Conservation (phyloP, 129 eudicot species). For the Centaurea solstitialis region DNA sequence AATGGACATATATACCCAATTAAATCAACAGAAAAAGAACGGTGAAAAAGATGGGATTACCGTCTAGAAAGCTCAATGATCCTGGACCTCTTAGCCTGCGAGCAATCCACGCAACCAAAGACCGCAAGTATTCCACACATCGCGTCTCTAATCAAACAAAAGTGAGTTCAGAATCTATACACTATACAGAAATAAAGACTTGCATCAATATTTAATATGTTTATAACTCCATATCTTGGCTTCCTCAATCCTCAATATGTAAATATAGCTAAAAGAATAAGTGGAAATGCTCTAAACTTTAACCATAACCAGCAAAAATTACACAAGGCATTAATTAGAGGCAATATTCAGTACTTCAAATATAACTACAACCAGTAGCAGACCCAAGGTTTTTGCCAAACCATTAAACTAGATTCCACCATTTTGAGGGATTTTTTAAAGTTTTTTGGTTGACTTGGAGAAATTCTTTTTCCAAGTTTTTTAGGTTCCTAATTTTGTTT, state of each 20-base stretch:
- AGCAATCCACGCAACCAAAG: constrained; percentile 74
- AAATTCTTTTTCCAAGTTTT: too few relatives aligned
- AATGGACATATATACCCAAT: background rate
- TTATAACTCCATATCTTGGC: background rate
- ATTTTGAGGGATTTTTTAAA: too few relatives aligned
- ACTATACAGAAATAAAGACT: background rate
- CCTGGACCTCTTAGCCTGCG: constrained; percentile 78
- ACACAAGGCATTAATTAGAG: background rate
- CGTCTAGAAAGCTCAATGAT: constrained; percentile 87
- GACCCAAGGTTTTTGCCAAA: too few relatives aligned
- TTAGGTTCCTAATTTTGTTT: too few relatives aligned
- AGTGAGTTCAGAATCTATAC: background rate
- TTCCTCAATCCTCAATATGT: background rate
- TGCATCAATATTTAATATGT: background rate
- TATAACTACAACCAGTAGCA: background rate
- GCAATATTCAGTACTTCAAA: background rate
- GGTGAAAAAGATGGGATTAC: constrained; percentile 27
- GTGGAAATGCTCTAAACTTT: background rate
- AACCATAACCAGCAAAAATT: background rate
- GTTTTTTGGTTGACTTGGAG: too few relatives aligned
- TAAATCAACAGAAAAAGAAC: background rate
- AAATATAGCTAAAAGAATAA: background rate
- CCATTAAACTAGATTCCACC: too few relatives aligned
- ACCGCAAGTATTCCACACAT: constrained; percentile 98
- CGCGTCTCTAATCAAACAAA: constrained; percentile 7